A percentile compares a stretch with the other conserved stretches of the same genome.
Conservation (phyloP, 129 eudicot species). For the Chrysanthemum seticuspe region DNA sequence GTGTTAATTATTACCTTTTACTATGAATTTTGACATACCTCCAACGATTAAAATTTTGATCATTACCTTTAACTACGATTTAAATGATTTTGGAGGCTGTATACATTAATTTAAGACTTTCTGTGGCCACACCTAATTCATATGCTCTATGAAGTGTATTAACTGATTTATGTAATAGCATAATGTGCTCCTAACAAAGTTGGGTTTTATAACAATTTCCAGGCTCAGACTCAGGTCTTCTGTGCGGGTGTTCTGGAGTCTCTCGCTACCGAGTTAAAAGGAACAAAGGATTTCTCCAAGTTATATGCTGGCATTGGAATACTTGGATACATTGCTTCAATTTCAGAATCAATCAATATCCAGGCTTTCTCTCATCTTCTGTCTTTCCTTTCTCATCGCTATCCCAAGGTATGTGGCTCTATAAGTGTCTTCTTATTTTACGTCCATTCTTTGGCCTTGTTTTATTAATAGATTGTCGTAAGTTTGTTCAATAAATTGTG, state of each 20-base stretch:
- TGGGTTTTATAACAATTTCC: slow-evolving; percentile 13
- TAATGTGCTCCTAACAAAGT: slow-evolving; percentile 6
- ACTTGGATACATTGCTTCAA: slow-evolving; percentile 89
- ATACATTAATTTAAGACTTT: too few species aligned
- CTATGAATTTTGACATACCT: too few species aligned
- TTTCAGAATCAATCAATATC: slow-evolving; percentile 55
- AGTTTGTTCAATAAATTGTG: too few species aligned
- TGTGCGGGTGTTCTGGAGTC: slow-evolving; percentile 76
- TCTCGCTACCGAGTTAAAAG: slow-evolving; percentile 67
- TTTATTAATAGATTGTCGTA: too few species aligned
- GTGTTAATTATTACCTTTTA: background rate
- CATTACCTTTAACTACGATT: too few species aligned
- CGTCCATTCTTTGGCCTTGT: background rate
- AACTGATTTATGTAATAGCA: slow-evolving; percentile 7
- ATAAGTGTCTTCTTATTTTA: background rate
- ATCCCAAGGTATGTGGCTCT: slow-evolving; percentile 64
- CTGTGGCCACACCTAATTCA: background rate
- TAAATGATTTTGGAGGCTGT: too few species aligned
- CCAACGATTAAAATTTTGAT: too few species aligned
- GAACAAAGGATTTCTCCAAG: slow-evolving; percentile 87
- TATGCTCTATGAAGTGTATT: background rate
- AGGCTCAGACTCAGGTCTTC: slow-evolving; percentile 69
- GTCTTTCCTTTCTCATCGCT: slow-evolving; percentile 81
- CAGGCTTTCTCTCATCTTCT: slow-evolving; percentile 74
- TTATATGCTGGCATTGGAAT: slow-evolving; percentile 84